Percentiles rank a stretch among this genome's conserved stretches.
Conservation (phyloP, 768 basidiomycete genomes). For the Multifurca ochricompacta region DNA sequence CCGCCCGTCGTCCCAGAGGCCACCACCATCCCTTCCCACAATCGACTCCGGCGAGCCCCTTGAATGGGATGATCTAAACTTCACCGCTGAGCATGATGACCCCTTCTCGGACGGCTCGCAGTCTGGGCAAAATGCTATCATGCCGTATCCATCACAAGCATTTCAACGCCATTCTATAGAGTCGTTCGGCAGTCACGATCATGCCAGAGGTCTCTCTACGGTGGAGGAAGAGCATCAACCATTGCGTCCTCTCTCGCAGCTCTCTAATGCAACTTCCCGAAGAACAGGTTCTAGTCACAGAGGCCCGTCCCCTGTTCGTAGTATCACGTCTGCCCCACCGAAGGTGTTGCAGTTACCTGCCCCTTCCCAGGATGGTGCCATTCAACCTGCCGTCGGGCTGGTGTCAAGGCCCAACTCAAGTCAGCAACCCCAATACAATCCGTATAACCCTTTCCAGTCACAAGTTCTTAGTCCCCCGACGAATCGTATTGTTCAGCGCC, state of each 20-base stretch:
- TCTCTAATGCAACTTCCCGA: background rate
- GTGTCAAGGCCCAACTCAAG: background rate
- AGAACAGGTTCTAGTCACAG: background rate
- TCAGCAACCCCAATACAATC: background rate
- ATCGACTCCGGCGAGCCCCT: slow-evolving; percentile 30
- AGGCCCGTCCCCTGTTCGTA: background rate
- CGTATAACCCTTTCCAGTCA: background rate
- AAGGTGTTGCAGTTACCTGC: background rate
- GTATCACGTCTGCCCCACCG: background rate
- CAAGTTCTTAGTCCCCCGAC: slow-evolving; percentile 16
- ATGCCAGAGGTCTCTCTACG: background rate
- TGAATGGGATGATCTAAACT: slow-evolving; percentile 21
- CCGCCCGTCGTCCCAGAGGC: background rate
- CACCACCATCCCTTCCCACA: slow-evolving; percentile 24
- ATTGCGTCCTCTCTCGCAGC: slow-evolving; percentile 8
- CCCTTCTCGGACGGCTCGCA: slow-evolving; percentile 27
- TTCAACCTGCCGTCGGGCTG: slow-evolving; percentile 3
- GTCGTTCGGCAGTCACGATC: background rate
- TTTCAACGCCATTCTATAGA: slow-evolving; percentile 10
- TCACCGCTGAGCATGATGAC: slow-evolving; percentile 20
- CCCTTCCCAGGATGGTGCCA: background rate
- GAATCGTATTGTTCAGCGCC: slow-evolving; percentile 12
- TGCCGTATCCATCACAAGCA: slow-evolving; percentile 1
- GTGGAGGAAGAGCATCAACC: background rate
- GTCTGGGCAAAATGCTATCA: background rate